These are phyloP conservation scores for Macrolepiota dolichaula DNA, from an alignment of 768 basidiomycete genomes.

Conservation along the genomic window DNA sequence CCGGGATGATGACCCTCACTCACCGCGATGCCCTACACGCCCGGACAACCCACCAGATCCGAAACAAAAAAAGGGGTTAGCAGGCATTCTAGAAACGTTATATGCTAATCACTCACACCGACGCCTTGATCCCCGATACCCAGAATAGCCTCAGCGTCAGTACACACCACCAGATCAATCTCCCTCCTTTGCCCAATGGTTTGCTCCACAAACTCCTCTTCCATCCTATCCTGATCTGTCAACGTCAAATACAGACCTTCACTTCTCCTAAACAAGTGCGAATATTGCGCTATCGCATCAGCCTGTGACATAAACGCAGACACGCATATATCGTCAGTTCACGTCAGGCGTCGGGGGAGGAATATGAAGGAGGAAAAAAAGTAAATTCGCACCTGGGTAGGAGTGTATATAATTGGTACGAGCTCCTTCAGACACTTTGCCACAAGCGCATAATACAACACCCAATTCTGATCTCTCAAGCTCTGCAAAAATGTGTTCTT, in stretches of 20 bases:
- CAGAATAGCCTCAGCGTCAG: conserved; percentile 83
- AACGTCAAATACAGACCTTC: conserved; percentile 76
- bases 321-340: not conserved
- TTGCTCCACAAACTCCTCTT: conserved; percentile 70
- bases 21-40: conserved; percentile 48
- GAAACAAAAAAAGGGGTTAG: not conserved
- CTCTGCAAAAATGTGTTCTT: conserved; percentile 80
- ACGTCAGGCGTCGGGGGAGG: not conserved
- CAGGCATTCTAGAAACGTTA: not conserved
- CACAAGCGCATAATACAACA: conserved; percentile 73
- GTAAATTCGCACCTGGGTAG: conserved; percentile 61
- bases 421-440: conserved; percentile 57
- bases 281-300: conserved; percentile 81
- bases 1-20: conserved; percentile 13
- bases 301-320: conserved; percentile 41
- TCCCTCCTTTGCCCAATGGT: conserved; percentile 44
- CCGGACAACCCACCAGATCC: not conserved
- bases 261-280: conserved; percentile 75
- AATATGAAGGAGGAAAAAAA: not conserved
- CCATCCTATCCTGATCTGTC: conserved; percentile 62
- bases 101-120: conserved; percentile 45
- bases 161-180: conserved; percentile 78
- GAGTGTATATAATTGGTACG: conserved; percentile 76
- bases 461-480: conserved; percentile 78
- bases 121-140: conserved; percentile 71